phyloP scores from a whole-genome alignment of 2,329 filamentous ascomycete species.

The Shiraia bambusicola region DNA sequence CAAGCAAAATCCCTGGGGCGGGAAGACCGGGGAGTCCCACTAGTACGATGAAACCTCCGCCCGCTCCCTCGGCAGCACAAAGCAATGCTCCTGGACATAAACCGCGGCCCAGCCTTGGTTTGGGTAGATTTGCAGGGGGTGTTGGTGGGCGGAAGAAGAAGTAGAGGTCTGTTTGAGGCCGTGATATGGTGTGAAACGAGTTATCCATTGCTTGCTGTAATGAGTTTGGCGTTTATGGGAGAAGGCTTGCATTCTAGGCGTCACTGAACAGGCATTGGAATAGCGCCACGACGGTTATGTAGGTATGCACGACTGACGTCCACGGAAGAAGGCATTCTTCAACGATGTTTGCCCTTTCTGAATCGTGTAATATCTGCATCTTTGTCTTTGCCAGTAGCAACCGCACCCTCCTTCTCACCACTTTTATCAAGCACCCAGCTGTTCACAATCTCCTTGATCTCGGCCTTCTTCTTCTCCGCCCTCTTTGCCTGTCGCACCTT shows the following conservation, averaged over 20 bases:
- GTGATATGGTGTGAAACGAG: background rate
- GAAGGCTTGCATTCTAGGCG: background rate
- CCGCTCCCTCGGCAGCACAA: slow-evolving; percentile 13
- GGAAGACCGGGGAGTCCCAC: slow-evolving; percentile 26
- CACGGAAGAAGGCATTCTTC: slow-evolving; percentile 14
- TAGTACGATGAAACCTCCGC: slow-evolving; percentile 23
- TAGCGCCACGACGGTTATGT: background rate
- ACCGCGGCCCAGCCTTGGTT: slow-evolving; percentile 45
- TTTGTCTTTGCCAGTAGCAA: slow-evolving; percentile 22
- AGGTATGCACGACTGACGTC: slow-evolving; percentile 14
- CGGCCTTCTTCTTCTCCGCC: slow-evolving; percentile 60
- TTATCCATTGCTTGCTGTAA: background rate
- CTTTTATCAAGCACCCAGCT: slow-evolving; percentile 64
- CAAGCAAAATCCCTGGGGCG: slow-evolving; percentile 18
- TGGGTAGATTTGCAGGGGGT: slow-evolving; percentile 49
- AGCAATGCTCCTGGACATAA: slow-evolving; percentile 33
- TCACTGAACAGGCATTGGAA: too few species aligned
- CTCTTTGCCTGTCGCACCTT: slow-evolving; percentile 68
- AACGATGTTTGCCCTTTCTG: slow-evolving; percentile 50
- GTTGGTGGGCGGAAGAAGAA: slow-evolving; percentile 43
- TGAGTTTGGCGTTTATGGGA: background rate
- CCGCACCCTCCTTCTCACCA: slow-evolving; percentile 11
- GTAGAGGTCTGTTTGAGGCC: slow-evolving; percentile 10
- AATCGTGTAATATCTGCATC: slow-evolving; percentile 39
- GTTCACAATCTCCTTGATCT: slow-evolving; percentile 68